Evolutionary conservation across 1,284 basidiomycete species (phyloP).

Genomic region (Athelia psychrophila): DNA sequence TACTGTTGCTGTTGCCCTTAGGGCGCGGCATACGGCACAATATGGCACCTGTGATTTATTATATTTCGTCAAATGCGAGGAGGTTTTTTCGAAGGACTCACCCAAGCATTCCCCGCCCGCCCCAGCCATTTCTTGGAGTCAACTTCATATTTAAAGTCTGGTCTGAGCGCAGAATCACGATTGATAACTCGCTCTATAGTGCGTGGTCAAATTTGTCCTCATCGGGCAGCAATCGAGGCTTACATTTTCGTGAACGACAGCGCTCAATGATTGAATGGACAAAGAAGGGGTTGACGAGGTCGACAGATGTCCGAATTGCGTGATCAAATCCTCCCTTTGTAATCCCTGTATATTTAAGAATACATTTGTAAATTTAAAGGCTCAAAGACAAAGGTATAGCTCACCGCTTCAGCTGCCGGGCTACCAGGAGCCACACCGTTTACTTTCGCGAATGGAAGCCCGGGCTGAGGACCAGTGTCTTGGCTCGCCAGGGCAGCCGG

Average conservation of each 20-base stretch:
- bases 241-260: conserved; percentile 51
- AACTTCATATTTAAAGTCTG: conserved; percentile 39
- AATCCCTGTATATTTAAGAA: conserved; percentile 51
- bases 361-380: conserved; percentile 5
- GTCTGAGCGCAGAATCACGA: conserved; percentile 38
- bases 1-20: conserved; percentile 6
- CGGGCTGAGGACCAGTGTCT: conserved; percentile 11
- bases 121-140: conserved; percentile 57
- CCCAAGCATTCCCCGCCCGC: conserved; percentile 82
- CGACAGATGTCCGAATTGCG: conserved; percentile 71
- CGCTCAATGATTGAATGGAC: conserved; percentile 45
- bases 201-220: not conserved
- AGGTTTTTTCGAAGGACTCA: conserved; percentile 29
- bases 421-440: conserved; percentile 74
- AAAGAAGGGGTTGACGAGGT: conserved; percentile 45
- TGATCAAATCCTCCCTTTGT: conserved; percentile 64
- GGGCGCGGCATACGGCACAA: conserved; percentile 51
- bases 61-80: conserved; percentile 4
- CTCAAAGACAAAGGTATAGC: conserved; percentile 22
- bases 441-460: conserved; percentile 70
- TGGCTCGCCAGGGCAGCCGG: conserved; percentile 6
- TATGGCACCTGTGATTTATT: conserved; percentile 59
- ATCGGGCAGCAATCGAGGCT: conserved; percentile 22
- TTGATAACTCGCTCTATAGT: conserved; percentile 33
- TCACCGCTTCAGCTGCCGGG: conserved; percentile 77